A percentile compares a stretch with the other conserved stretches of the same genome.
phyloP scores from a whole-genome alignment of 345 rosid species.

The Populus euphratica region DNA sequence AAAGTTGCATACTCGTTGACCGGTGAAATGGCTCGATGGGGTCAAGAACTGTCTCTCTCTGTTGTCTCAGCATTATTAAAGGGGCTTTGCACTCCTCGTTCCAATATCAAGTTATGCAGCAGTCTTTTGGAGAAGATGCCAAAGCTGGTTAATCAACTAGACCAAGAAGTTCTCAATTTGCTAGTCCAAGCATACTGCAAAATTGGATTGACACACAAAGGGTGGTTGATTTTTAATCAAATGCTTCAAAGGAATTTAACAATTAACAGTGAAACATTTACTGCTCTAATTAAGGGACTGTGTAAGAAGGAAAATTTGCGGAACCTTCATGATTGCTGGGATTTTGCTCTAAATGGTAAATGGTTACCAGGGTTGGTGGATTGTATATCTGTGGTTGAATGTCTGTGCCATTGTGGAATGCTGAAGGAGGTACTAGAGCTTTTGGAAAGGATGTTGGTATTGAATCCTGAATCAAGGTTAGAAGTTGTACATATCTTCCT shows the following conservation, averaged over 20 bases:
- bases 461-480: slow-evolving; percentile 31
- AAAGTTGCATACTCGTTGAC: slow-evolving; percentile 37
- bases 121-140: slow-evolving; percentile 52
- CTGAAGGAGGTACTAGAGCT: slow-evolving; percentile 58
- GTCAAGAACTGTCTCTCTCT: slow-evolving; percentile 52
- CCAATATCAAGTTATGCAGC: slow-evolving; percentile 34
- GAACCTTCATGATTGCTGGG: slow-evolving; percentile 41
- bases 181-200: slow-evolving; percentile 57
- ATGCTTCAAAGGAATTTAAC: slow-evolving; percentile 44
- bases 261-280: slow-evolving; percentile 41
- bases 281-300: slow-evolving; percentile 44
- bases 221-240: slow-evolving; percentile 38
- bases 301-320: slow-evolving; percentile 45
- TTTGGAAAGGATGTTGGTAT: slow-evolving; percentile 44
- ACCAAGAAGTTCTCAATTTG: slow-evolving; percentile 52
- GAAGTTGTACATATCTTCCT: slow-evolving; percentile 36
- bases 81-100: slow-evolving; percentile 41
- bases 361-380: slow-evolving; percentile 50
- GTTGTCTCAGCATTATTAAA: slow-evolving; percentile 42
- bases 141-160: slow-evolving; percentile 47
- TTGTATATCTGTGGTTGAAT: slow-evolving; percentile 40
- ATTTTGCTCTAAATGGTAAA: slow-evolving; percentile 35
- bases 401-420: slow-evolving; percentile 45
- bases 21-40: slow-evolving; percentile 64
- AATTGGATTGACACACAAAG: slow-evolving; percentile 48